phyloP scores from a whole-genome alignment of 73 alveolate genomes.

The Paramecium sexaurelia region DNA sequence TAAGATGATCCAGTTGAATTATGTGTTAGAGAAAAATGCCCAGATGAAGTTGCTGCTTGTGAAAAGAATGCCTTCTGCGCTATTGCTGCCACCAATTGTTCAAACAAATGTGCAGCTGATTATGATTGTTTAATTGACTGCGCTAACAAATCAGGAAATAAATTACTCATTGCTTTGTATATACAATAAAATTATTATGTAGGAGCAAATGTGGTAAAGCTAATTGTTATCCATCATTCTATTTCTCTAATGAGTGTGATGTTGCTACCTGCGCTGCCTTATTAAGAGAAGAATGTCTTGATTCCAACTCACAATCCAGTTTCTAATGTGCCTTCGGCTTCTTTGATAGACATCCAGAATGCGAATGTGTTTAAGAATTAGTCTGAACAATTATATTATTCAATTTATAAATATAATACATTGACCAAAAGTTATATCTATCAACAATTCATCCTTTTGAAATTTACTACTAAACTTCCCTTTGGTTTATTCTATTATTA shows the following conservation, averaged over 20 bases:
- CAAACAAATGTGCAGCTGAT: background rate
- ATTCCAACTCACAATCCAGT: background rate
- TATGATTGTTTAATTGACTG: background rate
- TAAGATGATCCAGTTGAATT: conserved; percentile 12
- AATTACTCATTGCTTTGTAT: background rate
- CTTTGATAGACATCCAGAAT: conserved; percentile 52
- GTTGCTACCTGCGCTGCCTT: background rate
- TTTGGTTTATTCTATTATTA: too few relatives aligned
- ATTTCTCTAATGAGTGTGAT: background rate
- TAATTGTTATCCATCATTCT: background rate
- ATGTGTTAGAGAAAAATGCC: conserved; percentile 50
- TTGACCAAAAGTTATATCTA: background rate
- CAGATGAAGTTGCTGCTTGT: conserved; percentile 50
- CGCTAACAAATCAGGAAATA: conserved; percentile 34
- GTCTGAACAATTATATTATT: background rate
- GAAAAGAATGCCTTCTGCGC: conserved; percentile 44
- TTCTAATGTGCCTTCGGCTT: conserved; percentile 5
- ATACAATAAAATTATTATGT: background rate
- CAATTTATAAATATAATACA: background rate
- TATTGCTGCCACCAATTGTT: conserved; percentile 16
- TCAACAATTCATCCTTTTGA: too few relatives aligned
- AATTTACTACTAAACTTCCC: too few relatives aligned
- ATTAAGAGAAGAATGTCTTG: background rate
- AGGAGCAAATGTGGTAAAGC: conserved; percentile 35
- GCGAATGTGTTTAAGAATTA: conserved; percentile 35